Percentiles rank a stretch among this genome's conserved stretches.
Conservation (phyloP, 805 yeast genomes). For the Nakazawaea pomicola region DNA sequence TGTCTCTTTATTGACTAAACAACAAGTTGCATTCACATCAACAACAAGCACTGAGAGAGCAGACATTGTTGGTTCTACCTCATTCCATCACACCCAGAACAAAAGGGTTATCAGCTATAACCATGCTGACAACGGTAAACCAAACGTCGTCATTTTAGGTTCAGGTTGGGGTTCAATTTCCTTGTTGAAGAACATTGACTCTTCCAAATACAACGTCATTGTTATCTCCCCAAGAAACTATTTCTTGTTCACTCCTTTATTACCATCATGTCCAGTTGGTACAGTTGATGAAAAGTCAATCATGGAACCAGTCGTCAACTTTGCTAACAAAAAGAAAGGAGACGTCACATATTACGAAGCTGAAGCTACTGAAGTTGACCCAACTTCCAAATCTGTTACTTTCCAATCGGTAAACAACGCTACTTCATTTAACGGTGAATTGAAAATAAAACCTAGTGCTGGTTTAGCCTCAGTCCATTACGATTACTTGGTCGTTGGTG, state of each 20-base stretch:
- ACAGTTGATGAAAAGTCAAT: conserved; percentile 48
- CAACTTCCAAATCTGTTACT: conserved; percentile 36
- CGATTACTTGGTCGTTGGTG: conserved; percentile 51
- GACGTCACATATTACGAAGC: conserved; percentile 52
- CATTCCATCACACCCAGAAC: conserved; percentile 7
- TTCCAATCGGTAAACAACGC: conserved; percentile 44
- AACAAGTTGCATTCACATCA: conserved; percentile 5
- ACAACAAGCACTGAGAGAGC: conserved; percentile 4
- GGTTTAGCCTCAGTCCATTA: conserved; percentile 41
- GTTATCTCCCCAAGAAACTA: conserved; percentile 52
- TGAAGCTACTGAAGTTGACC: conserved; percentile 49
- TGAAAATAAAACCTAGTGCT: conserved; percentile 36
- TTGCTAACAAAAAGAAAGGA: conserved; percentile 44
- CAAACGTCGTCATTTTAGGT: conserved; percentile 37
- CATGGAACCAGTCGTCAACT: conserved; percentile 48
- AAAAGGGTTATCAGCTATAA: conserved; percentile 11
- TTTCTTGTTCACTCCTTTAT: conserved; percentile 50
- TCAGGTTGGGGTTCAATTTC: conserved; percentile 57
- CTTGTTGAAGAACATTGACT: conserved; percentile 46
- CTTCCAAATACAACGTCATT: conserved; percentile 48
- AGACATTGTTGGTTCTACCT: conserved; percentile 7
- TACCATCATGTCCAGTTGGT: conserved; percentile 53
- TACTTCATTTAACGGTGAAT: conserved; percentile 43
- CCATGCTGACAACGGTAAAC: conserved; percentile 13
- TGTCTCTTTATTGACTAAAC: conserved; percentile 1